These are phyloP conservation scores for Xylaria grammica DNA, from an alignment of 495 filamentous ascomycete species.

Conservation along the genomic window DNA sequence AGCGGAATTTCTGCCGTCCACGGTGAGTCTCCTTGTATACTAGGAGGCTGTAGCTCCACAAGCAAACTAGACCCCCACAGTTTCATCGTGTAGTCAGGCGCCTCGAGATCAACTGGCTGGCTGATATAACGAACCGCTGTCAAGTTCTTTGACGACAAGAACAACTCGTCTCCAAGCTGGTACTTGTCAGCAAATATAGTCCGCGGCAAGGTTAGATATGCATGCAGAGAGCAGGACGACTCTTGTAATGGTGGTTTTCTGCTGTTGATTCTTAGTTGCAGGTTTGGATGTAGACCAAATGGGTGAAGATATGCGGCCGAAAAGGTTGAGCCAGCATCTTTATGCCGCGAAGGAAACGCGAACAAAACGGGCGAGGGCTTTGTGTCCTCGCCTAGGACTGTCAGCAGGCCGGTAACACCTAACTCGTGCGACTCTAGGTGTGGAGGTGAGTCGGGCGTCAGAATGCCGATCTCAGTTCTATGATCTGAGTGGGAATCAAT, in stretches of 20 bases:
- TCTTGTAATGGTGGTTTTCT: constrained; percentile 45
- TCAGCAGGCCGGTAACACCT: constrained; percentile 77
- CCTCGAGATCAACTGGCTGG: constrained; percentile 90
- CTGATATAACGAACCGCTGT: constrained; percentile 67
- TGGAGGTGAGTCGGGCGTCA: constrained; percentile 66
- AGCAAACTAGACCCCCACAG: constrained; percentile 84
- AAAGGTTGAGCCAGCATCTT: constrained; percentile 58
- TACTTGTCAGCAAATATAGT: constrained; percentile 86
- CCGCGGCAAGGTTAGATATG: constrained; percentile 87
- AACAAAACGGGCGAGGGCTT: constrained; percentile 75
- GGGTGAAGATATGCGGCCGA: constrained; percentile 65
- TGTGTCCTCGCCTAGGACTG: constrained; percentile 75
- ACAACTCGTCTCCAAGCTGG: constrained; percentile 74
- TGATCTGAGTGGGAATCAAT: constrained; percentile 41
- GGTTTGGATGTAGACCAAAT: constrained; percentile 85
- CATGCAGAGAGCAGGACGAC: constrained; percentile 70
- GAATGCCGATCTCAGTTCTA: constrained; percentile 80
- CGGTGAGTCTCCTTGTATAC: constrained; percentile 31
- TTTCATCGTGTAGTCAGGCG: constrained; percentile 77
- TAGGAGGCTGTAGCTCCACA: constrained; percentile 70
- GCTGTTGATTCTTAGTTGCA: constrained; percentile 62
- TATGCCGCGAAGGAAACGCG: constrained; percentile 87
- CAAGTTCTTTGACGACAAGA: constrained; percentile 78
- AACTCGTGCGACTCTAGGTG: constrained; percentile 70
- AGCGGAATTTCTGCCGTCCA: constrained; percentile 84